Percentiles rank a stretch among this genome's conserved stretches.
phyloP scores from a whole-genome alignment of 164 flowering plant species.

The Liriodendron chinense region DNA sequence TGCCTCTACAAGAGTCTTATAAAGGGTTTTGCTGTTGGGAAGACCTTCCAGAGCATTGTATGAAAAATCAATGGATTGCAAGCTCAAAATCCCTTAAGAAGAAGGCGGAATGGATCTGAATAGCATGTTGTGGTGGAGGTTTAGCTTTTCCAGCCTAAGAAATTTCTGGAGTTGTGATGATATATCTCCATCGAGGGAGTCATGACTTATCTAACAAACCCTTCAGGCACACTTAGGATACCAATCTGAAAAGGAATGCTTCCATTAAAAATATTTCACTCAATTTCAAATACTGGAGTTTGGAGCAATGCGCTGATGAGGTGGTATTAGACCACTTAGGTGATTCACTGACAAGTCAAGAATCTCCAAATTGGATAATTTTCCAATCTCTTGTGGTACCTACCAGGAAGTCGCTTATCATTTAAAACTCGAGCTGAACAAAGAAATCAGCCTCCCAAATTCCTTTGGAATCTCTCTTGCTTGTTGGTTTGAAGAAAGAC shows the following conservation, averaged over 20 bases:
- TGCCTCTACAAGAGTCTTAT: neutral
- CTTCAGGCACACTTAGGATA: neutral
- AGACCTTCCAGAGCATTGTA: slow-evolving; percentile 7
- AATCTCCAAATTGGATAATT: neutral
- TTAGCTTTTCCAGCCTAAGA: neutral
- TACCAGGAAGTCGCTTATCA: neutral
- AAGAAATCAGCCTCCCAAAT: slow-evolving; percentile 2
- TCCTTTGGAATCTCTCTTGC: slow-evolving; percentile 9
- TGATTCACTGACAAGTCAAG: neutral
- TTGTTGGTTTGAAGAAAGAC: slow-evolving; percentile 1
- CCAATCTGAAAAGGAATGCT: slow-evolving; percentile 10
- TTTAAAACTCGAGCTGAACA: neutral
- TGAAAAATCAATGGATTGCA: slow-evolving; percentile 1
- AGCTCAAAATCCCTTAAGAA: neutral
- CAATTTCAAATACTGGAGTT: neutral
- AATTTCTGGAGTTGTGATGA: neutral
- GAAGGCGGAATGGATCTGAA: slow-evolving; percentile 4
- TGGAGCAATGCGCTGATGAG: neutral
- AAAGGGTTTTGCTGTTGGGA: neutral
- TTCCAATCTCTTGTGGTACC: neutral
- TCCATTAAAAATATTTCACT: slow-evolving; percentile 3
- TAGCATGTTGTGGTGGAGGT: slow-evolving; percentile 8
- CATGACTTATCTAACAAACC: neutral
- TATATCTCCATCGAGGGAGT: neutral
- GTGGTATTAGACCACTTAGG: neutral